A percentile compares a stretch with the other conserved stretches of the same genome.
Conservation (phyloP, 176 grass and related monocot species). For the Carex littledalei region DNA sequence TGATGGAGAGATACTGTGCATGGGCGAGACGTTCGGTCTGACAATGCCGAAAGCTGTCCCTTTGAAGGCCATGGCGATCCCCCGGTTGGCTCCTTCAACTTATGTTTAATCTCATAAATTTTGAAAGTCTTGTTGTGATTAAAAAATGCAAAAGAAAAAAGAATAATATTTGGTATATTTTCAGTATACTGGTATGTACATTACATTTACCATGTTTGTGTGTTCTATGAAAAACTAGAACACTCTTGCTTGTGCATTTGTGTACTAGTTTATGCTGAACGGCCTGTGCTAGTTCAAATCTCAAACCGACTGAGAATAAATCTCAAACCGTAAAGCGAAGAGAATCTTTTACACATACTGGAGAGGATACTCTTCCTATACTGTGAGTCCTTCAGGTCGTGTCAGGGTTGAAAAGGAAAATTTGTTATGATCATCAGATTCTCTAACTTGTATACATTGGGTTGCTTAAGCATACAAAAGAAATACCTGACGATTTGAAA, state of each 20-base stretch:
- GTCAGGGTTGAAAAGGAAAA: too few species aligned
- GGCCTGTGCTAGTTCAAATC: too few species aligned
- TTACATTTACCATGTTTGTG: not conserved
- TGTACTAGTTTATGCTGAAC: not conserved
- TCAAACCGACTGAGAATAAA: too few species aligned
- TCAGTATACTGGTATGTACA: not conserved
- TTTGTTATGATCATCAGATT: too few species aligned
- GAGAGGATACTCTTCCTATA: too few species aligned
- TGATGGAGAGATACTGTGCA: constrained; percentile 51
- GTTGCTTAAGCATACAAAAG: too few species aligned
- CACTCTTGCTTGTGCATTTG: not conserved
- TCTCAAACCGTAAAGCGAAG: too few species aligned
- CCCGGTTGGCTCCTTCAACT: constrained; percentile 30
- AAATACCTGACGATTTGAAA: too few species aligned
- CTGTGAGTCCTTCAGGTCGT: too few species aligned
- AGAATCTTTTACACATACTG: too few species aligned
- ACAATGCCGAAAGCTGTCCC: constrained; percentile 60
- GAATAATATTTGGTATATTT: not conserved
- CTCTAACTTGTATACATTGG: too few species aligned
- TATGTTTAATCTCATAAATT: constrained; percentile 18
- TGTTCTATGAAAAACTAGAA: not conserved
- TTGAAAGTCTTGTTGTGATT: not conserved
- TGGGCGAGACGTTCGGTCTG: constrained; percentile 65
- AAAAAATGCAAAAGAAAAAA: not conserved
- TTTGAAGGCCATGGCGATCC: constrained; percentile 38